Percentiles rank a stretch among this genome's conserved stretches.
These are phyloP conservation scores for Boletus edulis DNA, from an alignment of 768 basidiomycete species.

Conservation along the genomic window DNA sequence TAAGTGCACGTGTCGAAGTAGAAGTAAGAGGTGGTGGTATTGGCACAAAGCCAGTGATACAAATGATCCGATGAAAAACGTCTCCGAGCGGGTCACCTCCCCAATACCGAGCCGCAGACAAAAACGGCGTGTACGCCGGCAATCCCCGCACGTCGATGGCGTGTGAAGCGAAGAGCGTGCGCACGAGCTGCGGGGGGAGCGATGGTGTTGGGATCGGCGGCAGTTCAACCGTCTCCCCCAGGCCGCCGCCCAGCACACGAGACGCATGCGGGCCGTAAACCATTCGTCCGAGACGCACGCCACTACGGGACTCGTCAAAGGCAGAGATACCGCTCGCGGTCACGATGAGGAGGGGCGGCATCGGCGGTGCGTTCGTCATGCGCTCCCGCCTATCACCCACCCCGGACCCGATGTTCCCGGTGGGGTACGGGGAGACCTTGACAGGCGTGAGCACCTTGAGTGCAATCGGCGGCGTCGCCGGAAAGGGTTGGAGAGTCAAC, in stretches of 20 bases:
- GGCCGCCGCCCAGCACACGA: not conserved
- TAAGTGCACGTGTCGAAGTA: not conserved
- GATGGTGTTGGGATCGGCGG: conserved; percentile 17
- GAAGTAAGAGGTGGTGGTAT: conserved; percentile 16
- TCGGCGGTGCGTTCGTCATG: conserved; percentile 30
- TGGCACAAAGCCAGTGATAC: conserved; percentile 43
- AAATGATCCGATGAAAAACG: conserved; percentile 42
- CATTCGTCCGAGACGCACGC: conserved; percentile 18
- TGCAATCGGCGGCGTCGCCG: conserved; percentile 20
- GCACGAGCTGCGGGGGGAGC: conserved; percentile 35
- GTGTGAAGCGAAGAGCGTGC: conserved; percentile 20
- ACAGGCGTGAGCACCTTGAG: conserved; percentile 16
- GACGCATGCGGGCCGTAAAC: conserved; percentile 20
- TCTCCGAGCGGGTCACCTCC: conserved; percentile 32
- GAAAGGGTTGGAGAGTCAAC: conserved; percentile 32
- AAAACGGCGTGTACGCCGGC: conserved; percentile 6
- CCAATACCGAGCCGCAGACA: conserved; percentile 21
- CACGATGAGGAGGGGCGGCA: conserved; percentile 31
- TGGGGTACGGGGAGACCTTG: conserved; percentile 6
- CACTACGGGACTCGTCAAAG: conserved; percentile 22
- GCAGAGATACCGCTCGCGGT: conserved; percentile 16
- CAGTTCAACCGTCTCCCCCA: not conserved
- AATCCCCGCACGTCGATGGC: conserved; percentile 23
- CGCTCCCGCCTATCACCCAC: conserved; percentile 13
- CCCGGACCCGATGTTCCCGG: conserved; percentile 3